Base-by-base conservation (phyloP, 129 eudicot genomes). In the Solidago caesia region DNA sequence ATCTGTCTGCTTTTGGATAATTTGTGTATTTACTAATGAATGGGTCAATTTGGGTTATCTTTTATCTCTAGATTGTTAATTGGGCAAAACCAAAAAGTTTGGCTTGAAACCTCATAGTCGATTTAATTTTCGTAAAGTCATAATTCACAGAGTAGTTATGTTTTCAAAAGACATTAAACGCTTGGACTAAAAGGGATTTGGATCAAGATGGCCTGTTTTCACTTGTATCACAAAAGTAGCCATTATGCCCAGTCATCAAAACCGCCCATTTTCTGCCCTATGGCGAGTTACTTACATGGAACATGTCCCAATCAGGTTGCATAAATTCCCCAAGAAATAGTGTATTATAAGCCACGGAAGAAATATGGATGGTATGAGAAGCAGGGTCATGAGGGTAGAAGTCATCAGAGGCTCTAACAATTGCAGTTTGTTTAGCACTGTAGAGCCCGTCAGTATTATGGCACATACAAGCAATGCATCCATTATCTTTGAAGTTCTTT, bases 261-360 rank as follows among this genome's bases (percentile, higher is more conserved):
- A 59, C 58, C 33, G 39, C 7, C 7, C 33, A 27, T 27, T 8
- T 44, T 15, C 7, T 4, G 44, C 5, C 14, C 47, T 72, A 27
- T 45, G 42, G 8, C 25, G 45, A 45, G 59, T 8, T 26, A 83
- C 98, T 88, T 75, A 94, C 98, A 73, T 94, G 98, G 60, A 94
- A 94, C 98, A 94, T 94, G 59, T 94, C 98, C 98, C 98, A 94
- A 79, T 94, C 98, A 33, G 98, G 98, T 67, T 81, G 97, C 96
- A 88, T 88, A 69, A 94, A 86, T 52, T 90, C 98, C 45, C 98
- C 98, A 55, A 94, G 94, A 79, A 94, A 90, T 21, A 94, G 12
- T 0, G 92, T 79, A 59, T 90, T 94, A 79, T 88, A 94, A 11
- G 97, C 96, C 56, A 94, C 98, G 2, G 98, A 90, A 9, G 93